Percentiles rank a stretch among this genome's conserved stretches.
These are phyloP conservation scores for Russula brevipes DNA, from an alignment of 768 basidiomycete genomes.

Conservation along the genomic window DNA sequence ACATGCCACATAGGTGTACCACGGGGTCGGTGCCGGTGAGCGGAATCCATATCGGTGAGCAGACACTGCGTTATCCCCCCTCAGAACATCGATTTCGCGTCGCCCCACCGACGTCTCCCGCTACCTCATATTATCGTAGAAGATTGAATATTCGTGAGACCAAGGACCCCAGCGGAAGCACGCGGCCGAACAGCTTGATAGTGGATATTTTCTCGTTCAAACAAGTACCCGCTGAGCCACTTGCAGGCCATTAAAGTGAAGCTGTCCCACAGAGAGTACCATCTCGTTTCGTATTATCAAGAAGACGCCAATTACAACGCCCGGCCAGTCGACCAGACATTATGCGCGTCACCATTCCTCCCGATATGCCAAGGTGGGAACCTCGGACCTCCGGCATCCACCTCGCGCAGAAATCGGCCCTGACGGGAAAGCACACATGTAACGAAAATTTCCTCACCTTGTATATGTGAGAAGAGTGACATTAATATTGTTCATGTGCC, in stretches of 20 bases:
- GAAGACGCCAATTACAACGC: constrained; percentile 63
- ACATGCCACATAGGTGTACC: constrained; percentile 54
- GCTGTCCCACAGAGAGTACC: constrained; percentile 72
- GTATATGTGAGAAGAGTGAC: neutral
- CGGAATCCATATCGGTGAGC: constrained; percentile 35
- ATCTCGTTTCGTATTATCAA: constrained; percentile 81
- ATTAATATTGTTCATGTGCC: constrained; percentile 11
- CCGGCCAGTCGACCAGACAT: constrained; percentile 70
- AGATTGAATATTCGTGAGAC: constrained; percentile 25
- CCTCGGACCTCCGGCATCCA: constrained; percentile 78
- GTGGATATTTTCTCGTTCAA: neutral
- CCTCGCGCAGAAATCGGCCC: constrained; percentile 71
- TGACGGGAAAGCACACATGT: constrained; percentile 67
- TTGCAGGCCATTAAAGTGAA: constrained; percentile 78
- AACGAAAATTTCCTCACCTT: constrained; percentile 28
- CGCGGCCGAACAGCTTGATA: constrained; percentile 53
- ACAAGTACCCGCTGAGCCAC: constrained; percentile 10
- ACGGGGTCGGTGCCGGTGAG: constrained; percentile 57
- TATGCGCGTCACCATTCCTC: constrained; percentile 64
- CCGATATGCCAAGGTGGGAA: constrained; percentile 71
- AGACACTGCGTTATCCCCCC: constrained; percentile 14
- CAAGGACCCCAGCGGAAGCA: constrained; percentile 10
- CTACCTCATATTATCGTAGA: constrained; percentile 17
- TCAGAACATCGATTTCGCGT: constrained; percentile 24
- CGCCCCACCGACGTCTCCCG: constrained; percentile 10